These are phyloP conservation scores for Botrytis hyacinthi DNA, from an alignment of 2,329 filamentous ascomycete species.

Conservation along the genomic window DNA sequence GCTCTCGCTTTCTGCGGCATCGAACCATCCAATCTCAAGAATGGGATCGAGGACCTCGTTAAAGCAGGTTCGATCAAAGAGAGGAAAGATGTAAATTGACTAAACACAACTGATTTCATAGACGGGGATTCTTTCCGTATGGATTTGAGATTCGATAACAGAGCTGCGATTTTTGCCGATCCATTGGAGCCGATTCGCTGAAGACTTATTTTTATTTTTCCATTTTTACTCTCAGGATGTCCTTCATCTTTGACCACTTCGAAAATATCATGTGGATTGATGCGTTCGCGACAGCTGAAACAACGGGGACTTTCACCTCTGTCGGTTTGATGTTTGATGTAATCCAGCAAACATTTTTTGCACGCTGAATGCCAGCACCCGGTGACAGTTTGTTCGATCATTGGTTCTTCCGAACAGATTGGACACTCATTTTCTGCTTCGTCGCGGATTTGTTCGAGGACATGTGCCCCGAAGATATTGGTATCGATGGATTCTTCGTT, in stretches of 20 bases:
- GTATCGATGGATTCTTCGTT: slow-evolving; percentile 61
- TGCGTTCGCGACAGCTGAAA: slow-evolving; percentile 82
- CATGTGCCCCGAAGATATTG: slow-evolving; percentile 78
- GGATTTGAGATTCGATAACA: slow-evolving; percentile 71
- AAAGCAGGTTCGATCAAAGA: slow-evolving; percentile 85
- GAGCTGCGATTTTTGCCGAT: slow-evolving; percentile 82
- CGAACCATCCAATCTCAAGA: slow-evolving; percentile 85
- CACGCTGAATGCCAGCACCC: slow-evolving; percentile 98
- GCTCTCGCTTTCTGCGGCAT: slow-evolving; percentile 85
- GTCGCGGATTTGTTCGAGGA: slow-evolving; percentile 85
- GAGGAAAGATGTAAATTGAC: slow-evolving; percentile 95
- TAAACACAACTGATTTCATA: slow-evolving; percentile 91
- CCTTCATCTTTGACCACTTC: slow-evolving; percentile 83
- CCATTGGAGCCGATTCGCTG: slow-evolving; percentile 64
- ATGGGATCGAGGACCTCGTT: slow-evolving; percentile 65
- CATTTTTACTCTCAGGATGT: slow-evolving; percentile 46
- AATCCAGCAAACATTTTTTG: slow-evolving; percentile 86
- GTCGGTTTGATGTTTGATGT: slow-evolving; percentile 81
- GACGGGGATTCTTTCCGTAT: slow-evolving; percentile 63
- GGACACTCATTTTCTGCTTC: slow-evolving; percentile 89
- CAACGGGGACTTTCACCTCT: slow-evolving; percentile 75
- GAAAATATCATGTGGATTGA: slow-evolving; percentile 83
- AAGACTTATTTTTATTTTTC: slow-evolving; percentile 55
- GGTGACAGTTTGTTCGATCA: slow-evolving; percentile 91
- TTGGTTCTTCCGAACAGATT: slow-evolving; percentile 91